Conservation (phyloP, 1,284 basidiomycete genomes). For the Ustilago cynodontis region DNA sequence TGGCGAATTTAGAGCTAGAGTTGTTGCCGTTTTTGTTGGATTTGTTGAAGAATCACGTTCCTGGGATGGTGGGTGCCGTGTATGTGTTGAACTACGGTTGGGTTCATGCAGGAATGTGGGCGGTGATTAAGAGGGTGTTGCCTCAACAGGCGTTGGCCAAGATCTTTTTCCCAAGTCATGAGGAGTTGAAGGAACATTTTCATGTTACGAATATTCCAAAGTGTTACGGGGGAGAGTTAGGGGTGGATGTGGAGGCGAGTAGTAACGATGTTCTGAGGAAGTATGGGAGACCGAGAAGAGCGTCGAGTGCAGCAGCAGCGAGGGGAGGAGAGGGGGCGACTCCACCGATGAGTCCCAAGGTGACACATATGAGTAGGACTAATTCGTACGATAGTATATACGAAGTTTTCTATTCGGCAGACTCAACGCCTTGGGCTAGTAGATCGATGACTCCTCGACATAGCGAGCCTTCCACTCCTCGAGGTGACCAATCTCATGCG, state of each 20-base stretch:
- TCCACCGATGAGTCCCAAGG: slow-evolving; percentile 18
- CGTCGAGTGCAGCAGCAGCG: slow-evolving; percentile 12
- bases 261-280: slow-evolving; percentile 63
- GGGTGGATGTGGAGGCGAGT: slow-evolving; percentile 45
- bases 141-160: slow-evolving; percentile 79
- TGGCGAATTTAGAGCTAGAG: slow-evolving; percentile 67
- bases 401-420: slow-evolving; percentile 62
- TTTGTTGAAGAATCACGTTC: slow-evolving; percentile 67
- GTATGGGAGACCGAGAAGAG: slow-evolving; percentile 44
- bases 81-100: slow-evolving; percentile 86
- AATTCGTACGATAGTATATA: slow-evolving; percentile 64
- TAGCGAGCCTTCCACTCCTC: slow-evolving; percentile 48
- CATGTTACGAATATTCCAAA: slow-evolving; percentile 73
- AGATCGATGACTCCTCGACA: slow-evolving; percentile 49
- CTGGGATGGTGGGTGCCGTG: slow-evolving; percentile 72
- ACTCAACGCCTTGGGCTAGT: slow-evolving; percentile 51
- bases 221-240: slow-evolving; percentile 59
- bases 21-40: slow-evolving; percentile 67
- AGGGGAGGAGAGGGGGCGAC: background rate
- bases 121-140: slow-evolving; percentile 79
- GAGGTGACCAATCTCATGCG: slow-evolving; percentile 12
- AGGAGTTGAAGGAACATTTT: slow-evolving; percentile 77
- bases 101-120: slow-evolving; percentile 83
- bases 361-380: slow-evolving; percentile 30
- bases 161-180: slow-evolving; percentile 79